Percentiles rank a stretch among this genome's conserved stretches.
These are phyloP conservation scores for Cystofilobasidium capitatum DNA, from an alignment of 768 basidiomycete genomes.

Conservation along the genomic window DNA sequence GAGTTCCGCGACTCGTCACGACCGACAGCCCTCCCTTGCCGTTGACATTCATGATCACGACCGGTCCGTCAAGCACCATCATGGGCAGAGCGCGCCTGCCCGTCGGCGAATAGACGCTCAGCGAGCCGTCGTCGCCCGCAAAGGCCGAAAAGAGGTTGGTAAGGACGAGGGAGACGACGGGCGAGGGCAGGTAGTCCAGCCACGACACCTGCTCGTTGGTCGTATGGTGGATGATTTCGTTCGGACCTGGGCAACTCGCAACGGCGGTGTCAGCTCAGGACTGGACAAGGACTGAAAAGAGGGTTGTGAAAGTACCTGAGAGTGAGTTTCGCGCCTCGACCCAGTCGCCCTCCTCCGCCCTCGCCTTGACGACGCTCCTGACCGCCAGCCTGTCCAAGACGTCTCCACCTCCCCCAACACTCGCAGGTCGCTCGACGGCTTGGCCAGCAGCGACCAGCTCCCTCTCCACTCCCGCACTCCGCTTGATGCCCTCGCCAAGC, in stretches of 20 bases:
- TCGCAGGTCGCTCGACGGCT: background rate
- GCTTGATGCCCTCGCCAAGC: constrained; percentile 12
- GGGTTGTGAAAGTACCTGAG: background rate
- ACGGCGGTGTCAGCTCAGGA: background rate
- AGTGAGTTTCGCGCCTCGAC: constrained; percentile 70
- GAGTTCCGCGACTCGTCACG: constrained; percentile 59
- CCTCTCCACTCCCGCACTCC: background rate
- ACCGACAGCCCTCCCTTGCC: constrained; percentile 56
- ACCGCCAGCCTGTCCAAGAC: constrained; percentile 45
- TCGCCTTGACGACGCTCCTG: constrained; percentile 52
- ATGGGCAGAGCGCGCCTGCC: constrained; percentile 75
- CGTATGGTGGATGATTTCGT: constrained; percentile 56
- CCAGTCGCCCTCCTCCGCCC: constrained; percentile 47
- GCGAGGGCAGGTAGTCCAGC: constrained; percentile 76
- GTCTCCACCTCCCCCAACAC: background rate
- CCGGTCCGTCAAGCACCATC: constrained; percentile 60
- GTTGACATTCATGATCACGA: constrained; percentile 56
- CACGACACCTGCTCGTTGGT: constrained; percentile 59
- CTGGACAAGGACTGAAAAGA: background rate
- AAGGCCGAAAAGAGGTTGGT: constrained; percentile 63
- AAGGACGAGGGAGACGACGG: constrained; percentile 57
- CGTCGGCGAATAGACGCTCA: constrained; percentile 74
- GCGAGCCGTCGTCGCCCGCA: constrained; percentile 63
- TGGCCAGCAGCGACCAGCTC: background rate
- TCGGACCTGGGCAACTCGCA: constrained; percentile 43